Conservation (phyloP, 176 grass and related monocot genomes). For the Oryza australiensis region DNA sequence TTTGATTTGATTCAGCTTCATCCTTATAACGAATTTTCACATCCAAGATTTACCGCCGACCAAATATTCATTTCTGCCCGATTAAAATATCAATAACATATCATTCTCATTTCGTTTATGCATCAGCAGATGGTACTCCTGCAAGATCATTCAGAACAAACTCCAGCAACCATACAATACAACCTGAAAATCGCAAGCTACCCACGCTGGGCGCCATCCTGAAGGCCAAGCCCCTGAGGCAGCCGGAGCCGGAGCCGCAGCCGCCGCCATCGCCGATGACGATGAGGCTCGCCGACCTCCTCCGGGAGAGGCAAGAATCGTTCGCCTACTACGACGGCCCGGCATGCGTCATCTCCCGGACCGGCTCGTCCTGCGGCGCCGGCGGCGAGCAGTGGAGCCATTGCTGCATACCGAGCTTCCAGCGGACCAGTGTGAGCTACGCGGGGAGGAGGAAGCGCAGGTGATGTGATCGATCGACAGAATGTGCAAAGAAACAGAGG, state of each 20-base stretch:
- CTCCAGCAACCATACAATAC: not conserved
- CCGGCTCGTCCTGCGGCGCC: not conserved
- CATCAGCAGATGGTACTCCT: conserved; percentile 35
- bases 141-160: conserved; percentile 24
- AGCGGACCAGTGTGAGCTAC: conserved; percentile 7
- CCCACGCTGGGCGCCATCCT: conserved; percentile 38
- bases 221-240: not conserved
- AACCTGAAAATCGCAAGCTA: not conserved
- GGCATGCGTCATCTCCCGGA: not conserved
- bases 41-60: too few relatives aligned
- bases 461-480: not conserved
- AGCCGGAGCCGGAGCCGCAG: too few relatives aligned
- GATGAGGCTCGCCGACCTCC: conserved; percentile 39
- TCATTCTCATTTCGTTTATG: not conserved
- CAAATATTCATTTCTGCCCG: not conserved
- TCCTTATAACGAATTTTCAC: too few relatives aligned
- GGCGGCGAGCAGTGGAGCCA: not conserved
- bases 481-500: not conserved
- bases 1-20: too few relatives aligned
- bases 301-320: conserved; percentile 31
- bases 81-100: not conserved
- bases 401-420: conserved; percentile 39
- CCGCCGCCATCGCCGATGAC: not conserved
- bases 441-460: conserved; percentile 25
- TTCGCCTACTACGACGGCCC: not conserved